These are phyloP conservation scores for Microsporum ferrugineum DNA, from an alignment of 2,329 filamentous ascomycete genomes.

Conservation along the genomic window DNA sequence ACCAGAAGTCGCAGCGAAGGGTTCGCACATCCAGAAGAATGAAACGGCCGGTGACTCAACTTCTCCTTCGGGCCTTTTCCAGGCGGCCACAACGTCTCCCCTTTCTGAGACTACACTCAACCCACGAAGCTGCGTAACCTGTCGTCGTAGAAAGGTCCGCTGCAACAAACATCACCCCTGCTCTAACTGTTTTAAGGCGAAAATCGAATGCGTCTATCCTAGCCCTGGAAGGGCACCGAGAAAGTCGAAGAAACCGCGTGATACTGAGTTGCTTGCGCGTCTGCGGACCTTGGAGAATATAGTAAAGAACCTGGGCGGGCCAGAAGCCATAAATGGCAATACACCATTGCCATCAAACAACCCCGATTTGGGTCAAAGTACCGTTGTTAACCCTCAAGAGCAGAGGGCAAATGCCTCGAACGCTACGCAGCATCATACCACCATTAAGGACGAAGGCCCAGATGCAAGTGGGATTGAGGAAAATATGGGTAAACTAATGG, in stretches of 20 bases:
- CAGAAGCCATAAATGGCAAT: constrained; percentile 32
- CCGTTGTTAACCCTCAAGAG: not conserved
- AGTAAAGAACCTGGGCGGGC: constrained; percentile 41
- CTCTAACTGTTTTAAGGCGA: constrained; percentile 37
- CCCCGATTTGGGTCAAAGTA: constrained; percentile 8
- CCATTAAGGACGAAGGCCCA: not conserved
- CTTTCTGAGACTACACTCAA: constrained; percentile 17
- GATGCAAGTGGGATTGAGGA: constrained; percentile 20
- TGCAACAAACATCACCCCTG: constrained; percentile 40
- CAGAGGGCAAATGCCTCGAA: not conserved
- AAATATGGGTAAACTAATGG: constrained; percentile 47
- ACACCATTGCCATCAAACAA: constrained; percentile 21
- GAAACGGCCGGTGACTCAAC: not conserved
- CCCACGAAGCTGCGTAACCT: constrained; percentile 37
- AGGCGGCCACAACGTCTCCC: not conserved
- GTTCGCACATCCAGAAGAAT: not conserved
- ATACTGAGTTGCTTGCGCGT: constrained; percentile 49
- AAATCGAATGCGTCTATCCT: constrained; percentile 53
- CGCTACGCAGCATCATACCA: not conserved
- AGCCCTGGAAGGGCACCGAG: constrained; percentile 50
- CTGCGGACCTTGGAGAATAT: constrained; percentile 49
- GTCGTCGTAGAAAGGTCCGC: constrained; percentile 38
- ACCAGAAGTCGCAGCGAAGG: not conserved
- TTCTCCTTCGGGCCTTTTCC: not conserved
- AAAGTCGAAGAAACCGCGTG: constrained; percentile 46